Evolutionary conservation across 805 yeast species (phyloP).

Genomic region (Starmera quercuum): DNA sequence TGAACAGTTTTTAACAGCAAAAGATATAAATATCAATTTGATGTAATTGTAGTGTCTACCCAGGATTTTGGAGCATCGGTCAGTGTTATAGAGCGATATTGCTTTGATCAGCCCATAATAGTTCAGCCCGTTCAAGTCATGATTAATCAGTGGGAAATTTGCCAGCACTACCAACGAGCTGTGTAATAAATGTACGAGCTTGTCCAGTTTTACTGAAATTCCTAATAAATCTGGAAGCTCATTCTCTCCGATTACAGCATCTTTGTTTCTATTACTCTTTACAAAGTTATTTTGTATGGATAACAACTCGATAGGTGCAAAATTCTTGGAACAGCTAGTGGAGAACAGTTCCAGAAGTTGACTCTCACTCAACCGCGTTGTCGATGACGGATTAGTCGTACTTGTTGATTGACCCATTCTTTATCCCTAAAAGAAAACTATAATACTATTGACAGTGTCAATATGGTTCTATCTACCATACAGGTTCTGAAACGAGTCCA

Average conservation of each 20-base stretch:
- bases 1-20: slow-evolving; percentile 21
- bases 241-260: slow-evolving; percentile 17
- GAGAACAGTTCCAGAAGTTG: slow-evolving; percentile 21
- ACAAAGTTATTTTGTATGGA: slow-evolving; percentile 19
- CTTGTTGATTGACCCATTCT: slow-evolving; percentile 19
- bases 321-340: slow-evolving; percentile 23
- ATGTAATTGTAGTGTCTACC: slow-evolving; percentile 29
- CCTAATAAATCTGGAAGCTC: slow-evolving; percentile 25
- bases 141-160: slow-evolving; percentile 40
- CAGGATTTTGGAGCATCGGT: slow-evolving; percentile 31
- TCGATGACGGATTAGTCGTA: slow-evolving; percentile 14
- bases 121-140: slow-evolving; percentile 24
- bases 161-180: slow-evolving; percentile 35
- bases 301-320: slow-evolving; percentile 27
- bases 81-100: slow-evolving; percentile 34
- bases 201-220: slow-evolving; percentile 25
- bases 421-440: too few relatives aligned
- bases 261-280: slow-evolving; percentile 13
- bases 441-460: too few relatives aligned
- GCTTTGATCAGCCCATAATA: slow-evolving; percentile 36
- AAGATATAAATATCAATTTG: slow-evolving; percentile 40
- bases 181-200: slow-evolving; percentile 28
- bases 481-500: too few relatives aligned
- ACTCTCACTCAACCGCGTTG: too few relatives aligned
- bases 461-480: too few relatives aligned